These are phyloP conservation scores for Triticum turgidum DNA, from an alignment of 176 grass and related monocot species.

Conservation along the genomic window DNA sequence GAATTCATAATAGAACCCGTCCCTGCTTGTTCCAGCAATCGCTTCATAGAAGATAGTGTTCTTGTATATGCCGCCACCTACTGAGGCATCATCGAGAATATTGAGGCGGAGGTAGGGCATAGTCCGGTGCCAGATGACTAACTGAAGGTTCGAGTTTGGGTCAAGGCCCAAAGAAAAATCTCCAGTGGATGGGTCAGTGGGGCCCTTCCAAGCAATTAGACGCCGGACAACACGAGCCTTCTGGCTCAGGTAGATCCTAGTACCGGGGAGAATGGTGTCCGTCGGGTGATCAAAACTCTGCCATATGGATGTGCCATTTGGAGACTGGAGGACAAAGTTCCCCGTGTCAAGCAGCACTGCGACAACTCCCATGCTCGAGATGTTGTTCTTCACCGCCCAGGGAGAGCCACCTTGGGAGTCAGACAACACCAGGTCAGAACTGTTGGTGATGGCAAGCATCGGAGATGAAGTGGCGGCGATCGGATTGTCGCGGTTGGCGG, in stretches of 20 bases:
- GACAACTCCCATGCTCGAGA: too few relatives aligned
- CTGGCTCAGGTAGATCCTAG: background rate
- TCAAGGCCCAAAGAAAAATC: slow-evolving; percentile 30
- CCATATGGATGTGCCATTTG: background rate
- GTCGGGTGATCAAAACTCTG: background rate
- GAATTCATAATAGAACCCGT: background rate
- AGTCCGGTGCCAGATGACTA: slow-evolving; percentile 20
- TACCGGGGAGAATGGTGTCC: background rate
- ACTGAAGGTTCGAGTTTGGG: background rate
- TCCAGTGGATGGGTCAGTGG: slow-evolving; percentile 35
- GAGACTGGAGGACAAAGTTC: background rate
- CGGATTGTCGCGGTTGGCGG: slow-evolving; percentile 44
- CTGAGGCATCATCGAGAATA: background rate
- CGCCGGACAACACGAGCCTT: background rate
- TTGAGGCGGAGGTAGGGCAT: slow-evolving; percentile 2
- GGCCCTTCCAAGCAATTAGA: slow-evolving; percentile 23
- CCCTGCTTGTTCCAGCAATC: background rate
- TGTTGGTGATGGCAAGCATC: slow-evolving; percentile 2
- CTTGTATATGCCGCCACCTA: background rate
- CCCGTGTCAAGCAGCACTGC: background rate
- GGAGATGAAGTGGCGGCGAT: background rate
- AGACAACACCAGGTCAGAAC: background rate
- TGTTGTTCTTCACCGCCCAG: background rate
- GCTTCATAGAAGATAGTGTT: background rate
- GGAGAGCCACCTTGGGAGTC: background rate